Evolutionary conservation across 2,329 filamentous ascomycete genomes (phyloP), one percentile per base, ranked within the genome.

Genomic region (Anthostomella pinea): DNA sequence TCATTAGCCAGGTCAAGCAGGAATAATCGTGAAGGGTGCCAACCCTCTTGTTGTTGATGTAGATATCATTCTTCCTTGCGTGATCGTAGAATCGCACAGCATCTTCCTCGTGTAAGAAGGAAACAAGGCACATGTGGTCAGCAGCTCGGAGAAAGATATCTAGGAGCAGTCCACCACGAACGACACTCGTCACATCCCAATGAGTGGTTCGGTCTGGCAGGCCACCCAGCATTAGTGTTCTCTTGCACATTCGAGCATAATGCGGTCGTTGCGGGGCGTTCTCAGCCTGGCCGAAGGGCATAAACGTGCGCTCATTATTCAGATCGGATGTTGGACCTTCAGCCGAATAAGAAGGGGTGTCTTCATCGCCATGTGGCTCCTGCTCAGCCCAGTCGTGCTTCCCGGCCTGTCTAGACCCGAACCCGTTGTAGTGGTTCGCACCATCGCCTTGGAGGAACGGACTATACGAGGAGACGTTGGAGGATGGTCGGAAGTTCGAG

Each of bases 131-230:
- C 28, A 66, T 67, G 20, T 74, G 74, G 33, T 87, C 80, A 26
- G 73, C 62, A 7, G 51, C 55, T 20, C 79, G 76, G 30, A 89
- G 49, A 48, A 75, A 83, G 25, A 91, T 66, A 45, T 88, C 83
- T 8, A 90, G 60, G 8, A 94, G 51, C 45, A 76, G 69, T 1
- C 87, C 87, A 16, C 87, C 87, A 39, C 82, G 79, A 33, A 93
- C 64, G 8, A 73, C 71, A 15, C 72, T 69, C 3, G 75, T 71
- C 40, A 93, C 65, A 45, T 93, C 85, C 30, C 70, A 70, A 52
- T 85, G 77, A 0, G 79, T 84, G 10, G 74, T 75, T 3, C 67
- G 68, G 5, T 81, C 73, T 1, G 81, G 66, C 1, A 93, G 68
- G 39, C 82, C 80, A 22, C 63, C 64, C 32, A 91, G 65, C 15